Evolutionary conservation across 208 protist genomes (phyloP).

Genomic region (Wallacemonas collosoma): DNA sequence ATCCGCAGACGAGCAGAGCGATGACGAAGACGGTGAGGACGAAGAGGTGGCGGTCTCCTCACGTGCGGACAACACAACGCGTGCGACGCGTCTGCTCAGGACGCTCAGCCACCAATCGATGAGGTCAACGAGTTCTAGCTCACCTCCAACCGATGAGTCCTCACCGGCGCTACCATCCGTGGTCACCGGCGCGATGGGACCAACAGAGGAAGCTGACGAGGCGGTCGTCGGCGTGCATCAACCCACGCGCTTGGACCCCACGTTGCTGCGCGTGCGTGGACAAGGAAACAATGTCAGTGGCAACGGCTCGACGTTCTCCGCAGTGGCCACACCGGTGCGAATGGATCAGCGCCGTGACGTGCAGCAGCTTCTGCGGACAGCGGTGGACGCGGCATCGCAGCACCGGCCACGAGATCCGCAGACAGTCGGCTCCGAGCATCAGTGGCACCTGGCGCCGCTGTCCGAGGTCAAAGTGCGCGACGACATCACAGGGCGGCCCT

Average conservation of each 20-base stretch:
- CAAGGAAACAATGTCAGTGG: conserved; percentile 15
- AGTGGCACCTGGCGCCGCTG: conserved; percentile 21
- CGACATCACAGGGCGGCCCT: conserved; percentile 11
- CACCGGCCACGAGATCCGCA: conserved; percentile 17
- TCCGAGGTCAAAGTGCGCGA: conserved; percentile 22
- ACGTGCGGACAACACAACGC: no score
- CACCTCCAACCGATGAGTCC: neutral
- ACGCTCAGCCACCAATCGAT: neutral
- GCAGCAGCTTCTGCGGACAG: conserved; percentile 39
- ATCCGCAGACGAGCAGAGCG: no score
- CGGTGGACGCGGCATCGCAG: conserved; percentile 33
- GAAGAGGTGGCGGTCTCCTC: neutral
- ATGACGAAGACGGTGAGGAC: neutral
- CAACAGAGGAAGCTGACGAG: neutral
- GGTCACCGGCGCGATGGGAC: neutral
- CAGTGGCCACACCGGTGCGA: conserved; percentile 6
- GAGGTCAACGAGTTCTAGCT: neutral
- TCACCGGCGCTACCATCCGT: neutral
- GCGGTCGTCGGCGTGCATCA: neutral
- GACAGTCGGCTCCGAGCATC: conserved; percentile 13
- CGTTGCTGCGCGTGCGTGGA: conserved; percentile 19
- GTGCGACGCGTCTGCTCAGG: neutral
- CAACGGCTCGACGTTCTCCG: conserved; percentile 20
- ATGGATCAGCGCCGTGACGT: conserved; percentile 38
- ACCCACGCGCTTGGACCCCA: neutral